Conservation (phyloP, 2,329 filamentous ascomycete genomes). For the Juglanconis sp. region DNA sequence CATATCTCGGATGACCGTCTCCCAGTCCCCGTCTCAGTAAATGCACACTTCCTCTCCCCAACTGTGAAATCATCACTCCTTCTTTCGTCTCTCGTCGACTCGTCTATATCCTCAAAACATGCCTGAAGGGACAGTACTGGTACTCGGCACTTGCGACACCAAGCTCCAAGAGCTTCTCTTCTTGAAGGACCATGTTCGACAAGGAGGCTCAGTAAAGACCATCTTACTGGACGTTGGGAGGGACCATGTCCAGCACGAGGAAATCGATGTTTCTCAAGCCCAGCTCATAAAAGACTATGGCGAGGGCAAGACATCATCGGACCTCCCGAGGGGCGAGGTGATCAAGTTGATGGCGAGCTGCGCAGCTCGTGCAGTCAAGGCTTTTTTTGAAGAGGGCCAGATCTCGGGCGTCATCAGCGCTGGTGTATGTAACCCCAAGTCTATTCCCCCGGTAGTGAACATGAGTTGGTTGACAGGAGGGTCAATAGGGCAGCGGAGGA, state of each 20-base stretch:
- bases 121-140: slow-evolving; percentile 37
- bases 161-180: slow-evolving; percentile 59
- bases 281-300: slow-evolving; percentile 37
- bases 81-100: background rate
- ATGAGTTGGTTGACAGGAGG: background rate
- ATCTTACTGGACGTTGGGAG: slow-evolving; percentile 46
- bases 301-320: slow-evolving; percentile 29
- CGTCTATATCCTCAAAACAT: background rate
- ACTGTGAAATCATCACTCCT: no score
- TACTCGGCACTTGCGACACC: slow-evolving; percentile 64
- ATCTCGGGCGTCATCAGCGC: slow-evolving; percentile 58
- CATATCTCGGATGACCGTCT: background rate
- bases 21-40: background rate
- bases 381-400: slow-evolving; percentile 32
- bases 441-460: background rate
- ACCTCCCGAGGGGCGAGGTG: slow-evolving; percentile 50
- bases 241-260: slow-evolving; percentile 34
- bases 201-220: slow-evolving; percentile 23
- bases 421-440: slow-evolving; percentile 36
- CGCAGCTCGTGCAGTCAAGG: slow-evolving; percentile 39
- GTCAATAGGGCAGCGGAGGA: slow-evolving; percentile 36
- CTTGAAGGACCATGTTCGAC: slow-evolving; percentile 43
- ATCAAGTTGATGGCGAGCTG: slow-evolving; percentile 52
- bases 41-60: no score
- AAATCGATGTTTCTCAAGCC: slow-evolving; percentile 45